Conservation (phyloP, 2,329 filamentous ascomycete species). For the Pleomassaria siparia region DNA sequence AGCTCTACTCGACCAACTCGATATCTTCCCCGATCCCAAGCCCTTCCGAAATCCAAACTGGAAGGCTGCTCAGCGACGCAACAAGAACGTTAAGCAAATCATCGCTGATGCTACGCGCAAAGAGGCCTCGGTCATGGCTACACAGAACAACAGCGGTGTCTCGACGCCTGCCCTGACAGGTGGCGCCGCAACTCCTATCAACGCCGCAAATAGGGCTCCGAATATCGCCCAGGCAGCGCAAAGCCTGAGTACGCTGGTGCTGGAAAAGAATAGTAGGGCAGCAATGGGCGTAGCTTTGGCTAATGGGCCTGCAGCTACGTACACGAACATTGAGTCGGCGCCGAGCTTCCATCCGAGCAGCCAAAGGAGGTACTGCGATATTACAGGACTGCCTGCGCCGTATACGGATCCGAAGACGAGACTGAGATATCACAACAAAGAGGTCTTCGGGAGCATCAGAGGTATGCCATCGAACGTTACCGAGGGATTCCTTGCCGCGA, state of each 20-base stretch:
- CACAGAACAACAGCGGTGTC: slow-evolving; percentile 77
- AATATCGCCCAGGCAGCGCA: slow-evolving; percentile 90
- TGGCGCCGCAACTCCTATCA: slow-evolving; percentile 53
- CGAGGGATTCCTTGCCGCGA: slow-evolving; percentile 85
- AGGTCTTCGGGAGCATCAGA: slow-evolving; percentile 84
- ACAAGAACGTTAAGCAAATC: slow-evolving; percentile 98
- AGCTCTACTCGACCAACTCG: slow-evolving; percentile 83
- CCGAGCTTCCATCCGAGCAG: slow-evolving; percentile 78
- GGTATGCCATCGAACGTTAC: slow-evolving; percentile 77
- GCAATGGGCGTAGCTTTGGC: slow-evolving; percentile 14
- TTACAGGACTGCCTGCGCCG: slow-evolving; percentile 87
- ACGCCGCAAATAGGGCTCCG: slow-evolving; percentile 59
- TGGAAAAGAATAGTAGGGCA: slow-evolving; percentile 71
- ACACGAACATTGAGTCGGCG: slow-evolving; percentile 95
- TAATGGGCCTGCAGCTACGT: slow-evolving; percentile 71
- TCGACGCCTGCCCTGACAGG: slow-evolving; percentile 60
- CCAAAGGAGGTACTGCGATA: slow-evolving; percentile 89
- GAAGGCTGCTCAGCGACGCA: slow-evolving; percentile 91
- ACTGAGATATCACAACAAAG: slow-evolving; percentile 87
- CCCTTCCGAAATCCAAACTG: slow-evolving; percentile 88
- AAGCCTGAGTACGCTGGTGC: slow-evolving; percentile 80
- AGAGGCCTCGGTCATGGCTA: slow-evolving; percentile 85
- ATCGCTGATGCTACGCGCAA: slow-evolving; percentile 84
- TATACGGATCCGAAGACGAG: slow-evolving; percentile 96
- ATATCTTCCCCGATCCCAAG: slow-evolving; percentile 83